Evolutionary conservation across 768 basidiomycete species (phyloP).

Genomic region (Agaricus bisporus): DNA sequence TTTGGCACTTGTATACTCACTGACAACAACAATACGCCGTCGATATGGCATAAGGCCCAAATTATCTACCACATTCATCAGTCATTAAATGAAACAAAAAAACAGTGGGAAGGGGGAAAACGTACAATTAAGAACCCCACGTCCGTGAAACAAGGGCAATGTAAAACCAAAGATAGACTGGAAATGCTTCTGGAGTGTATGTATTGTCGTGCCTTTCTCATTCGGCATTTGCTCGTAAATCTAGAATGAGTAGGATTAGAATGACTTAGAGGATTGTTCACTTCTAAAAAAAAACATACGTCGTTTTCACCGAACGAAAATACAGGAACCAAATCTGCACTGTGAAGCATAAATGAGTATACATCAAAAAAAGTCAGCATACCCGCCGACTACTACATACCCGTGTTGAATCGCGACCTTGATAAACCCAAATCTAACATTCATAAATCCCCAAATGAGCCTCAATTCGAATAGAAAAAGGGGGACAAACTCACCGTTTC

Average conservation of each 20-base stretch:
- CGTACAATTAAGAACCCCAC: slow-evolving; percentile 91
- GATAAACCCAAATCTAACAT: slow-evolving; percentile 80
- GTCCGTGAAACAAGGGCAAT: slow-evolving; percentile 93
- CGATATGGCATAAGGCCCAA: slow-evolving; percentile 95
- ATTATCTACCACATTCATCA: slow-evolving; percentile 54
- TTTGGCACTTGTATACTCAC: slow-evolving; percentile 46
- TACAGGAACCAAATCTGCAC: slow-evolving; percentile 93
- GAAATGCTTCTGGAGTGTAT: slow-evolving; percentile 84
- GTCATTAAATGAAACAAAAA: not conserved
- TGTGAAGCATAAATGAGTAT: slow-evolving; percentile 22
- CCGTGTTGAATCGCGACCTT: slow-evolving; percentile 89
- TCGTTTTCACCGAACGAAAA: slow-evolving; percentile 99
- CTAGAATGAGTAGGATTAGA: slow-evolving; percentile 30
- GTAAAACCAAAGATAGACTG: slow-evolving; percentile 94
- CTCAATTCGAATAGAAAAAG: not conserved
- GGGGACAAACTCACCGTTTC: slow-evolving; percentile 43
- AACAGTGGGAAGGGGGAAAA: not conserved
- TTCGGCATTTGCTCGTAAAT: slow-evolving; percentile 98
- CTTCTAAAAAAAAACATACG: slow-evolving; percentile 38
- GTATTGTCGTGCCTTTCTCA: slow-evolving; percentile 83
- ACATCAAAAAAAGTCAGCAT: not conserved
- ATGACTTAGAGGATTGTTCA: not conserved
- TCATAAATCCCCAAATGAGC: not conserved
- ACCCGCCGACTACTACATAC: slow-evolving; percentile 35
- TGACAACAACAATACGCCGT: slow-evolving; percentile 90